phyloP scores from a whole-genome alignment of 352 stramenopile genomes.

The Globisporangium uncinulatum region DNA sequence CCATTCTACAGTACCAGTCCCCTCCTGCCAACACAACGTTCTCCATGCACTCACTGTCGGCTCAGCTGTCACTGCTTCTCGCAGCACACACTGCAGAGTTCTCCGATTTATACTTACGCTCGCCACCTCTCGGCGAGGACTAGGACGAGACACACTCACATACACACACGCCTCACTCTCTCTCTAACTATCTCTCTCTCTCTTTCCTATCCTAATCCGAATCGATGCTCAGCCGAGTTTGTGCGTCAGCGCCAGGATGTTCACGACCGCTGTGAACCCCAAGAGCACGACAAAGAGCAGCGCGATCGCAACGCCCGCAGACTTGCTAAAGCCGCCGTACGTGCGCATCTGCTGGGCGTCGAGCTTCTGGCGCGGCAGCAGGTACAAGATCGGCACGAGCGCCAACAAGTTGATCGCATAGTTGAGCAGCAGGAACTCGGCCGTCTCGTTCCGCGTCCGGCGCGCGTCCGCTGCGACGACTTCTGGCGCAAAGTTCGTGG shows the following conservation, averaged over 20 bases:
- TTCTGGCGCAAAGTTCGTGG: slow-evolving; percentile 27
- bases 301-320: slow-evolving; percentile 29
- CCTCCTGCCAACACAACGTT: background rate
- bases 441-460: slow-evolving; percentile 26
- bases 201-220: too few relatives aligned
- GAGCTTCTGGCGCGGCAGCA: slow-evolving; percentile 60
- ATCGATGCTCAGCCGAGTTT: slow-evolving; percentile 3
- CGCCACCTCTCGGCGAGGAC: too few relatives aligned
- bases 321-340: slow-evolving; percentile 39
- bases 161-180: background rate
- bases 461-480: slow-evolving; percentile 25
- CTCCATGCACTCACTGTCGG: background rate
- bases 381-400: slow-evolving; percentile 53
- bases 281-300: slow-evolving; percentile 38
- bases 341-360: slow-evolving; percentile 58
- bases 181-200: background rate
- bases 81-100: too few relatives aligned
- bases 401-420: slow-evolving; percentile 46
- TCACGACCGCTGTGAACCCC: slow-evolving; percentile 33
- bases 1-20: too few relatives aligned
- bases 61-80: too few relatives aligned
- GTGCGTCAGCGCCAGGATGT: slow-evolving; percentile 26
- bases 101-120: too few relatives aligned
- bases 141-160: background rate
- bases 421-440: slow-evolving; percentile 40